A percentile compares a stretch with the other conserved stretches of the same genome.
Evolutionary conservation across 345 rosid genomes (phyloP).

Genomic region (Citropsis articulata): DNA sequence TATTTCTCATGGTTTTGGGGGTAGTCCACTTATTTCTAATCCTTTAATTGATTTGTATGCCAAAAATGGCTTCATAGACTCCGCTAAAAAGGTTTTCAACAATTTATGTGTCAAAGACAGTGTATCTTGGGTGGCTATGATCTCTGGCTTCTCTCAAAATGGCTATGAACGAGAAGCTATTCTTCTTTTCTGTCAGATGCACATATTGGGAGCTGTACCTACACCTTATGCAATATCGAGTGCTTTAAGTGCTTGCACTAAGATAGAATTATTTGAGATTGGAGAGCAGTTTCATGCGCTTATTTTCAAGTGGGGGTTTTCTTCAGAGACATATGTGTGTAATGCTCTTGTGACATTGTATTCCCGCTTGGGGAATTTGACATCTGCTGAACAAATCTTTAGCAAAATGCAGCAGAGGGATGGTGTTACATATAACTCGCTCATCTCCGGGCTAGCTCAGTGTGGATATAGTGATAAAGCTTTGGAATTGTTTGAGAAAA

Average conservation of each 20-base stretch:
- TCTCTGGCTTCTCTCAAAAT: slow-evolving; percentile 68
- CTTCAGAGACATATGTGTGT: slow-evolving; percentile 66
- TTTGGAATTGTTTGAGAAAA: slow-evolving; percentile 58
- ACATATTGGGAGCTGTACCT: slow-evolving; percentile 40
- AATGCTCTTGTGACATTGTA: slow-evolving; percentile 82
- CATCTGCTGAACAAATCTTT: slow-evolving; percentile 70
- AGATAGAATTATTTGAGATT: slow-evolving; percentile 42
- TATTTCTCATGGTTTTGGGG: slow-evolving; percentile 50
- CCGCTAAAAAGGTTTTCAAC: slow-evolving; percentile 59
- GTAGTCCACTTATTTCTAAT: slow-evolving; percentile 46
- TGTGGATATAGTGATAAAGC: slow-evolving; percentile 55
- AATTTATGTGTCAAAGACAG: slow-evolving; percentile 51
- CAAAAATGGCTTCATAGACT: slow-evolving; percentile 50
- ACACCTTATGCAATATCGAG: slow-evolving; percentile 83
- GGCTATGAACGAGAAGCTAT: slow-evolving; percentile 60
- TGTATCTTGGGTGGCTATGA: slow-evolving; percentile 83
- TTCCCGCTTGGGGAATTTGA: slow-evolving; percentile 51
- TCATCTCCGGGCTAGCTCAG: slow-evolving; percentile 83
- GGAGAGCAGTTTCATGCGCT: slow-evolving; percentile 81
- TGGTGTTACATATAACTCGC: slow-evolving; percentile 74
- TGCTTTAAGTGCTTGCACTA: slow-evolving; percentile 78
- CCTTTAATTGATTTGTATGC: slow-evolving; percentile 68
- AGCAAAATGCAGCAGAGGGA: slow-evolving; percentile 55
- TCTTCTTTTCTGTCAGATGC: slow-evolving; percentile 59
- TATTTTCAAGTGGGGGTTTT: slow-evolving; percentile 64